Base-by-base conservation (phyloP, 192 early-diverging fungal species). In the Helicostylum pulchrum region DNA sequence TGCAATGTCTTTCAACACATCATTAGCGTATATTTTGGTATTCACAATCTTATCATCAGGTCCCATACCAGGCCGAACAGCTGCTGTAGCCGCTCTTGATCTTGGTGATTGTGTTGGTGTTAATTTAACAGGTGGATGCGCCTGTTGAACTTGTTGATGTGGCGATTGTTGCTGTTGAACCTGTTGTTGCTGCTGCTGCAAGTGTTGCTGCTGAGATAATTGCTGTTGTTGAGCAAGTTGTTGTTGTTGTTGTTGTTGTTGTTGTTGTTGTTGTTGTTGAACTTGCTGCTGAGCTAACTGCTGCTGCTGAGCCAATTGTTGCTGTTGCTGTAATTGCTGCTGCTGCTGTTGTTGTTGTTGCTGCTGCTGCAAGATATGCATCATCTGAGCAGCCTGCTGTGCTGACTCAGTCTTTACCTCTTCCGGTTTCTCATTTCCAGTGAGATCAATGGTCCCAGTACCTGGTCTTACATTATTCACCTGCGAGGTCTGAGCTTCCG, bases 21-120 rank as follows among this genome's bases (percentile, higher is more conserved):
- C 62, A 19, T 64, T 64, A n/a, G 62, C 36, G 44, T 53, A 64
- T 12, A 64, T 12, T 50, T 53, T 64, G 11, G 57, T 45, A 44
- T 64, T 64, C 0, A 42, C 19, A 2, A 64, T 53, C 19, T 52
- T 53, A 17, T 64, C 62, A 45, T 45, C 57, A 0, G 57, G 42
- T 45, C 57, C 57, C 42, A 59, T 59, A 2, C 57, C 57, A 14
- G 57, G 57, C 2, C 57, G 8, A 14, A 59, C 21, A 1, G 39
- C 57, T 10, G 23, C 21, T 1, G 43, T 8, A 10, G 42, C 2
- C 0, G 57, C 42, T 45, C 12, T 20, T 23, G 57, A 42, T 45
- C 12, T 20, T 23, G 57, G 12, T 15, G 61, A 19, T 11, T 36
- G 50, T 48, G 32, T 12, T 2, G 19, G 8, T 11, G 34, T 20